Conservation (phyloP, 192 early-diverging fungal species). For the Glomus cerebriforme region DNA sequence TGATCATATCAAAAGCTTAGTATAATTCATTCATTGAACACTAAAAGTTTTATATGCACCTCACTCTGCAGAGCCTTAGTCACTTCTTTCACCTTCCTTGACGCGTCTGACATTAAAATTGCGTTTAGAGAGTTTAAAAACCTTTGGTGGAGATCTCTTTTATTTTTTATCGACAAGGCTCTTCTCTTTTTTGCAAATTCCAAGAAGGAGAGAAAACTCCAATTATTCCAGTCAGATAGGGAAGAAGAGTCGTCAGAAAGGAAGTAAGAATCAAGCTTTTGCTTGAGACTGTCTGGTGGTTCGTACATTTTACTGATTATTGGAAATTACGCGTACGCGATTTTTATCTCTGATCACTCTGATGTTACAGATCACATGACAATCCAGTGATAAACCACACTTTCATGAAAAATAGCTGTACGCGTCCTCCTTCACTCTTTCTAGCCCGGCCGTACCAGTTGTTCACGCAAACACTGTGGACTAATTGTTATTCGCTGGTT, state of each 20-base stretch:
- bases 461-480: neutral
- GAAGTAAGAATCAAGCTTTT: conserved; percentile 3
- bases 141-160: conserved; percentile 2
- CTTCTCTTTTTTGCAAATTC: neutral
- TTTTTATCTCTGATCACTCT: too few species aligned
- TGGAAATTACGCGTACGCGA: too few species aligned
- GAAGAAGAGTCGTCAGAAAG: neutral
- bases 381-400: too few species aligned
- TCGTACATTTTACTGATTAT: neutral
- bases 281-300: neutral
- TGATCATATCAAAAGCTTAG: too few species aligned
- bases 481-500: neutral
- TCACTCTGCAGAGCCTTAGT: neutral
- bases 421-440: neutral
- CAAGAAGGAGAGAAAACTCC: conserved; percentile 3
- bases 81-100: neutral
- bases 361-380: too few species aligned
- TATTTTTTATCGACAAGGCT: neutral
- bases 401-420: neutral
- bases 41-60: neutral
- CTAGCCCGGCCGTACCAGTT: neutral
- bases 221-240: conserved; percentile 11
- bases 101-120: neutral
- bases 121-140: neutral
- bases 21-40: too few species aligned